phyloP scores from a whole-genome alignment of 1,139 yeast genomes.

The Zygoascus hellenicus region DNA sequence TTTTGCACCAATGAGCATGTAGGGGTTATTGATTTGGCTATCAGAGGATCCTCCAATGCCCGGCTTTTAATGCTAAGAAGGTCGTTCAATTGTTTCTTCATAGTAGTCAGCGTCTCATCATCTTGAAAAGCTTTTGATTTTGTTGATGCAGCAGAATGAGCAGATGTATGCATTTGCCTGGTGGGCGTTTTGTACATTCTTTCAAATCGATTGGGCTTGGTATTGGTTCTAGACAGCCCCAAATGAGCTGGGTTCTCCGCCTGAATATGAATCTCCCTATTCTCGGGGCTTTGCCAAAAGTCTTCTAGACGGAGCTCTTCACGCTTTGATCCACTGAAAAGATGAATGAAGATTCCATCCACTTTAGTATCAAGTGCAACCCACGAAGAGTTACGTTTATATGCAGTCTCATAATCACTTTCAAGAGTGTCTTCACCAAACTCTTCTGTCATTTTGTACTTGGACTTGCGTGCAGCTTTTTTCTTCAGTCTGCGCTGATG shows the following conservation, averaged over 20 bases:
- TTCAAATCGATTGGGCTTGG: constrained; percentile 9
- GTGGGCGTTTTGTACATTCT: constrained; percentile 9
- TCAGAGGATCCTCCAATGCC: background rate
- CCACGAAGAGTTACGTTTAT: constrained; percentile 46
- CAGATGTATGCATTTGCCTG: constrained; percentile 7
- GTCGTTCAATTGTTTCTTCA: constrained; percentile 5
- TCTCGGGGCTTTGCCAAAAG: constrained; percentile 40
- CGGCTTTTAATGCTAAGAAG: background rate
- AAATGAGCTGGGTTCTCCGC: background rate
- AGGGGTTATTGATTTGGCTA: constrained; percentile 6
- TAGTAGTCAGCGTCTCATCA: background rate
- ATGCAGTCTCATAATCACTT: constrained; percentile 18
- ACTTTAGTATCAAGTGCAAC: constrained; percentile 64
- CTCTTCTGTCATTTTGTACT: constrained; percentile 10
- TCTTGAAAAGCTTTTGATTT: background rate
- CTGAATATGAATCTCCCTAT: constrained; percentile 6
- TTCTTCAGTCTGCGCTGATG: constrained; percentile 58
- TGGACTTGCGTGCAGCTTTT: constrained; percentile 44
- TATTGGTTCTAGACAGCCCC: background rate
- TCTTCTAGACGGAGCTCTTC: constrained; percentile 61
- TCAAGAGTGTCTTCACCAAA: constrained; percentile 12
- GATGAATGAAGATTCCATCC: constrained; percentile 61
- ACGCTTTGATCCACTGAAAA: constrained; percentile 67
- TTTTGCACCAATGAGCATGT: constrained; percentile 23
- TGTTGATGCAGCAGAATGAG: constrained; percentile 4